A percentile compares a stretch with the other conserved stretches of the same genome.
These are phyloP conservation scores for Malus asiatica DNA, from an alignment of 306 rosid genomes.

Conservation along the genomic window DNA sequence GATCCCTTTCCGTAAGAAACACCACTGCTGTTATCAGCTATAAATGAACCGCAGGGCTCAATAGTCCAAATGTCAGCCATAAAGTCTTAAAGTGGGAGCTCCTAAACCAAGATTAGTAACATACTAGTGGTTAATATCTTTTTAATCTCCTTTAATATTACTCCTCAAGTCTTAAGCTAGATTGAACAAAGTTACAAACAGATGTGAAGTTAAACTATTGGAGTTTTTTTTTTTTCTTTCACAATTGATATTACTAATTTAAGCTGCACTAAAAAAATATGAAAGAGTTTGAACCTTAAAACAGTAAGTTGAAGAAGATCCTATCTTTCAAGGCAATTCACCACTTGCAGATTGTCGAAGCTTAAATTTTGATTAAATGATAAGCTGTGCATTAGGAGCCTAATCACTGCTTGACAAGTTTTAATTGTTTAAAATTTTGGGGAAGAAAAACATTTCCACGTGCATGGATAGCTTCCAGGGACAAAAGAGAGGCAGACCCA, in stretches of 20 bases:
- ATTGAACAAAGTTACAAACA: no score
- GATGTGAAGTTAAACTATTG: no score
- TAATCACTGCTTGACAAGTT: neutral
- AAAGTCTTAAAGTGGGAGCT: neutral
- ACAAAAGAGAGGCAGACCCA: slow-evolving; percentile 8
- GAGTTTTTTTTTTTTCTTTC: no score
- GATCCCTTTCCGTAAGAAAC: neutral
- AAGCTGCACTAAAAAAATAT: no score
- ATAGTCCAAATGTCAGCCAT: neutral
- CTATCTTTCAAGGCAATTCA: no score
- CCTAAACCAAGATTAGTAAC: neutral
- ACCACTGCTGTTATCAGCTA: neutral
- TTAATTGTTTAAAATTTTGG: neutral
- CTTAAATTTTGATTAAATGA: no score
- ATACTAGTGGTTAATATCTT: neutral
- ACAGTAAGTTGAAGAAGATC: no score
- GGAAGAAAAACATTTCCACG: slow-evolving; percentile 8
- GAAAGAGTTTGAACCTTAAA: no score
- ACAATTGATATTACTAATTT: no score
- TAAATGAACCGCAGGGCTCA: neutral
- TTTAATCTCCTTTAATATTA: neutral
- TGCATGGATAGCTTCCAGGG: slow-evolving; percentile 25
- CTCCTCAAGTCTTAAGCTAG: no score
- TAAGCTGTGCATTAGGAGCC: neutral
- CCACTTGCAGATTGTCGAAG: neutral